Percentiles rank a stretch among this genome's conserved stretches.
These are phyloP conservation scores for Sclerotinia minor DNA, from an alignment of 2,329 filamentous ascomycete species.

Conservation along the genomic window DNA sequence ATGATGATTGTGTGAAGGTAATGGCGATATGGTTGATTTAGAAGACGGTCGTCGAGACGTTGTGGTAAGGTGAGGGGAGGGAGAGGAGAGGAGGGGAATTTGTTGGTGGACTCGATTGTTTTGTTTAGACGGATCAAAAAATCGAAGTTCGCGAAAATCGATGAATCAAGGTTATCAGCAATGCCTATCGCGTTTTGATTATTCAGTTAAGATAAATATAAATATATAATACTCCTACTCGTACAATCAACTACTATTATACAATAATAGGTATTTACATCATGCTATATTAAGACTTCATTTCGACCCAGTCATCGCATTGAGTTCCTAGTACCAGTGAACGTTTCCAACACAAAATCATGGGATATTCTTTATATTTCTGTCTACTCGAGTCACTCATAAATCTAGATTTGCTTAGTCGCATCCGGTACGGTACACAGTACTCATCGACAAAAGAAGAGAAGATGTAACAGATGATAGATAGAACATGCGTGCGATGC, in stretches of 20 bases:
- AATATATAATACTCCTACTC: not conserved
- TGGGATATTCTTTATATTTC: not conserved
- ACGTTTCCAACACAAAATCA: not conserved
- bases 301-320: not conserved
- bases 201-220: not conserved
- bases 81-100: too few relatives aligned
- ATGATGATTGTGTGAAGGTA: constrained; percentile 23
- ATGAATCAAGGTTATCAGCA: not conserved
- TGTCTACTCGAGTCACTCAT: too few relatives aligned
- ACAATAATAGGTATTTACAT: not conserved
- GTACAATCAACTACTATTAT: not conserved
- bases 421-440: too few relatives aligned
- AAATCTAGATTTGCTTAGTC: not conserved
- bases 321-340: not conserved
- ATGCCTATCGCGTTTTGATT: constrained; percentile 16
- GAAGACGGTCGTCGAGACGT: not conserved
- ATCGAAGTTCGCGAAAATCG: constrained; percentile 14
- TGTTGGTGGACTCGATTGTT: not conserved
- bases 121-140: not conserved
- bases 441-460: not conserved
- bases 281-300: not conserved
- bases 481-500: not conserved
- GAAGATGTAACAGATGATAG: not conserved
- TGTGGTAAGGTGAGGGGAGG: not conserved
- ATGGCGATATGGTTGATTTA: not conserved